Base-by-base conservation (phyloP, 257 asterid species). In the Phtheirospermum japonicum region DNA sequence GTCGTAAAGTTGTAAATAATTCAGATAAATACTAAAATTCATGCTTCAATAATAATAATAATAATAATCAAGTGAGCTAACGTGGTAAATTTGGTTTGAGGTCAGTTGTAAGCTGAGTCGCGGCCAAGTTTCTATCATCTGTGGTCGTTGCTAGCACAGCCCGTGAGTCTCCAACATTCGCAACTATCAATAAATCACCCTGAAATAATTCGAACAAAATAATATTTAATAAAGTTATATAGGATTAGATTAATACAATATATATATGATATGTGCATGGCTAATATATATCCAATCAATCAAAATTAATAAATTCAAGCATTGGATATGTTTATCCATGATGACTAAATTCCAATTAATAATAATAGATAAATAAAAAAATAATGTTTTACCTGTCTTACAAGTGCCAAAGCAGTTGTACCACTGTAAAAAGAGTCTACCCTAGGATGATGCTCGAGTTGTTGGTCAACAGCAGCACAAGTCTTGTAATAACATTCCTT, bases 101-200 rank as follows among this genome's bases (percentile, higher is more conserved):
- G 78, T 89, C 95, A 2, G 79, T 77, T n/a, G 96, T 83, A 6
- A 86, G 93, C 77, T 86, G 93, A 70, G 79, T 64, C 7, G 96
- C 82, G 61, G 74, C 63, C 67, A 86, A 64, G 30, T 53, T 45
- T 18, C 93, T 85, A 37, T 80, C 85, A 5, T 79, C 87, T 18
- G 66, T 63, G 48, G 65, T 65, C 2, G 90, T 82, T 53, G 87
- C 96, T 51, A 89, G 70, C 20, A 89, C 93, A 13, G 93, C 90
- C 57, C 96, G 70, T 2, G 93, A 89, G 63, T 89, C 96, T 46
- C 96, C 96, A 39, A 86, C 77, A 11, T 86, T 86, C 28, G 90
- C 95, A 9, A 86, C 71, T 11, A 75, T 73, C 67, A 89, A 45
- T 1, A 77, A 49, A 76, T 86, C 79, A 39, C 87, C 96, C 95